Evolutionary conservation across 2,329 filamentous ascomycete species (phyloP), one percentile per base, ranked within the genome.

Genomic region (Dactylellina sp.): DNA sequence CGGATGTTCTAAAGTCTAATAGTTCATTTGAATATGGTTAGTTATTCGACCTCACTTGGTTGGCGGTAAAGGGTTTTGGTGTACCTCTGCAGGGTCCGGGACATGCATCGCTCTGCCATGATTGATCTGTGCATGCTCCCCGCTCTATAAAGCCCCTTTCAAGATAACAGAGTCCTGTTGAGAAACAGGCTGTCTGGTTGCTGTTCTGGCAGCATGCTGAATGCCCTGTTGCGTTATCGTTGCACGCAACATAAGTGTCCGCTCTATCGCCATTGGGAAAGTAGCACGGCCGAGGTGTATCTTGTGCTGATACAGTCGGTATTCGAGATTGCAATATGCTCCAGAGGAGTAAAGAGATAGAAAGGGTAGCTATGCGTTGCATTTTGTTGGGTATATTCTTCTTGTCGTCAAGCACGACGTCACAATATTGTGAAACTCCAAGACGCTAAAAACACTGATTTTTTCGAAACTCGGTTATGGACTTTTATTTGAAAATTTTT

Each of bases 51-150:
- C 32, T 1, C 1, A 39, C 1, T 20, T 47, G 25, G 25, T 24
- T 14, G 16, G 1, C 20, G 9, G 18, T 14, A 9, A 46, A 18
- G n/a, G 47, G n/a, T 1, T 14, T 11, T n/a, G 2, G n/a, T 12
- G 4, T 59, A 71, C 66, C 57, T 63, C 66, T 56, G 42, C 66
- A 71, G 3, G 66, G 66, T 6, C 59, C 66, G 3, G 66, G 66
- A 46, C 66, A 71, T 2, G 37, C 35, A 63, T 71, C 66, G n/a
- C 66, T 71, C 52, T 63, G 57, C 66, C 66, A 71, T 14, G 57
- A 57, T 44, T 71, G 66, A 59, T 71, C 66, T 7, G 66, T 71
- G 24, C 66, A 71, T 5, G 66, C 57, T 20, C 66, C 66, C 46
- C 66, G 18, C 20, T 71, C 66, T 35, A 57, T 50, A 35, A 71